These are phyloP conservation scores for Leccinum variicolor DNA, from an alignment of 768 basidiomycete genomes.

Conservation along the genomic window DNA sequence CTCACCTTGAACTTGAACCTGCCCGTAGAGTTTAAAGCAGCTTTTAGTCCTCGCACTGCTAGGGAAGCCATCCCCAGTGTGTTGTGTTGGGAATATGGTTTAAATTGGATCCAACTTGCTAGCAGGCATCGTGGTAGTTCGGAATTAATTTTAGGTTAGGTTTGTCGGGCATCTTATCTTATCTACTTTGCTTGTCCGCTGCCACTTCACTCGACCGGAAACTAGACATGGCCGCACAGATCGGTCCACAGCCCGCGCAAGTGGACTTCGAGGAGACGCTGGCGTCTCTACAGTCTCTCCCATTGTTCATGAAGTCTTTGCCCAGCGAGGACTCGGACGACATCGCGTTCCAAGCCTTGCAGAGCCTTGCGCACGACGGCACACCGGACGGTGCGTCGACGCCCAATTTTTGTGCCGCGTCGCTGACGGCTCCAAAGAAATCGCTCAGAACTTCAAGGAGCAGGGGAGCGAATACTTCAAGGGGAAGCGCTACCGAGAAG, in stretches of 20 bases:
- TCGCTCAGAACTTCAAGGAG: constrained; percentile 89
- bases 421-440: constrained; percentile 47
- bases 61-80: constrained; percentile 27
- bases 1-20: constrained; percentile 60
- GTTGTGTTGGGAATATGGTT: neutral
- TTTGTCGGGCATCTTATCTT: constrained; percentile 15
- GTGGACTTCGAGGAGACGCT: constrained; percentile 35
- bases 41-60: constrained; percentile 47
- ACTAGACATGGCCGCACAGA: constrained; percentile 18
- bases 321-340: constrained; percentile 66
- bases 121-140: neutral
- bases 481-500: constrained; percentile 83
- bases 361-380: constrained; percentile 84
- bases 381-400: constrained; percentile 82
- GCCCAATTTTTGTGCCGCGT: neutral
- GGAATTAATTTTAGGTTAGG: neutral
- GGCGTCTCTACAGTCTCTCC: constrained; percentile 57
- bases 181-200: constrained; percentile 2
- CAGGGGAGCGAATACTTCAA: constrained; percentile 95
- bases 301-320: constrained; percentile 90
- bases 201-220: neutral
- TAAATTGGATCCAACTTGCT: neutral
- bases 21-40: constrained; percentile 60
- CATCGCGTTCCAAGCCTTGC: constrained; percentile 72
- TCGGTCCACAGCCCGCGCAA: constrained; percentile 24